A percentile compares a stretch with the other conserved stretches of the same genome.
Evolutionary conservation across 768 basidiomycete genomes (phyloP).

Genomic region (Pleurotus cornucopiae): DNA sequence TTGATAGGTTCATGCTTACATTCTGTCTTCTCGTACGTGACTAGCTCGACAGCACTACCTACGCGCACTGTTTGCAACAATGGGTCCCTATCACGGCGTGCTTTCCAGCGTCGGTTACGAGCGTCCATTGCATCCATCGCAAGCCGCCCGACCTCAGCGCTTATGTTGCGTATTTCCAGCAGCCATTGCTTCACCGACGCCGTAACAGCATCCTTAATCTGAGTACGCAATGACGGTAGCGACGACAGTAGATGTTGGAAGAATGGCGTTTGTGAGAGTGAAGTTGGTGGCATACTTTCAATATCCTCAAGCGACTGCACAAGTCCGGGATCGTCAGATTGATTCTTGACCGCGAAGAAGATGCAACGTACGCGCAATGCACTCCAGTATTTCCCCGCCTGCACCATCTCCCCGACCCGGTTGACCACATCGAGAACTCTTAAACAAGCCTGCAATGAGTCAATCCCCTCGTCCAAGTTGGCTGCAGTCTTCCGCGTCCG

Average conservation of each 20-base stretch:
- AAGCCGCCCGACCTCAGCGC: slow-evolving; percentile 77
- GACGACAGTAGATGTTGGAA: slow-evolving; percentile 90
- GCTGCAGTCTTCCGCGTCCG: slow-evolving; percentile 90
- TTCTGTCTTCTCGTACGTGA: slow-evolving; percentile 91
- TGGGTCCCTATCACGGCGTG: slow-evolving; percentile 79
- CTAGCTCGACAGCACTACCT: slow-evolving; percentile 88
- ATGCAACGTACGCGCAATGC: slow-evolving; percentile 78
- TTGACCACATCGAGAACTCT: slow-evolving; percentile 90
- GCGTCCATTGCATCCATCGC: slow-evolving; percentile 89
- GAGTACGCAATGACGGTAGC: slow-evolving; percentile 80
- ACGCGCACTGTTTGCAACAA: slow-evolving; percentile 72
- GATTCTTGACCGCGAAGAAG: slow-evolving; percentile 23
- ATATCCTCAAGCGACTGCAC: slow-evolving; percentile 92
- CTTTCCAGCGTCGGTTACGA: slow-evolving; percentile 78
- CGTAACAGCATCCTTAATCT: slow-evolving; percentile 91
- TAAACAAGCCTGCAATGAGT: slow-evolving; percentile 89
- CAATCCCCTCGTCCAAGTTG: slow-evolving; percentile 95
- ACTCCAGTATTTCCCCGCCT: slow-evolving; percentile 94
- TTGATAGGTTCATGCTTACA: slow-evolving; percentile 50
- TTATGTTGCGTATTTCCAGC: slow-evolving; percentile 87
- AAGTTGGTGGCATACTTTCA: slow-evolving; percentile 82
- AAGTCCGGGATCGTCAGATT: too few relatives aligned
- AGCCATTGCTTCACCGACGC: slow-evolving; percentile 97
- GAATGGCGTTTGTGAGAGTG: slow-evolving; percentile 88
- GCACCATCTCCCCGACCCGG: slow-evolving; percentile 90